phyloP scores from a whole-genome alignment of 169 alveolate genomes.

The Plasmodium gaboni region DNA sequence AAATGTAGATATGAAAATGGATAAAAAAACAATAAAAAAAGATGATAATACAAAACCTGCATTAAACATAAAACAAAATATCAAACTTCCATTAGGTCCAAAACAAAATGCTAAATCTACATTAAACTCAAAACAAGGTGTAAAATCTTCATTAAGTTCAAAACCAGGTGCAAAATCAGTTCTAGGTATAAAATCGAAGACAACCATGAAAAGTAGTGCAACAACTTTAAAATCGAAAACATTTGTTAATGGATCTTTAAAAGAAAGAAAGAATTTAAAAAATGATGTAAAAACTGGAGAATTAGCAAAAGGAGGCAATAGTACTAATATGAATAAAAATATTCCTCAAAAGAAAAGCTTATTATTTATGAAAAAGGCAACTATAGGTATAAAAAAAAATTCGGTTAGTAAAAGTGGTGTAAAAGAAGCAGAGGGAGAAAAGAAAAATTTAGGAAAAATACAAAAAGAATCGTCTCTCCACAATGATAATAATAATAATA shows the following conservation, averaged over 20 bases:
- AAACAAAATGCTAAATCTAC: constrained; percentile 11
- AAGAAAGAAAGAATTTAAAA: constrained; percentile 44
- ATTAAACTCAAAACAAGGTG: constrained; percentile 11
- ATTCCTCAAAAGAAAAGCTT: constrained; percentile 39
- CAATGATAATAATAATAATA: background rate
- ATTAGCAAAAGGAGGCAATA: constrained; percentile 19
- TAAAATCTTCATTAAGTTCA: constrained; percentile 8
- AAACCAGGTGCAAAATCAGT: constrained; percentile 31
- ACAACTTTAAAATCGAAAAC: constrained; percentile 23
- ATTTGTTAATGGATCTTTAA: constrained; percentile 4
- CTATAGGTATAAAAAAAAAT: constrained; percentile 27
- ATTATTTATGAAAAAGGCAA: constrained; percentile 27
- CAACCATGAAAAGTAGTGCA: constrained; percentile 34
- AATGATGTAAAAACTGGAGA: constrained; percentile 34
- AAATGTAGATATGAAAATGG: constrained; percentile 26
- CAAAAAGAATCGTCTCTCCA: constrained; percentile 6
- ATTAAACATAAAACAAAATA: constrained; percentile 10
- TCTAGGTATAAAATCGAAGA: constrained; percentile 16
- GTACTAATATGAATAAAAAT: constrained; percentile 6
- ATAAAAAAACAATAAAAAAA: constrained; percentile 26
- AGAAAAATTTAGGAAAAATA: constrained; percentile 43
- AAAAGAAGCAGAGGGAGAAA: constrained; percentile 38
- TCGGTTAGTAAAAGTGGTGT: constrained; percentile 31
- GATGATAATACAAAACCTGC: constrained; percentile 24
- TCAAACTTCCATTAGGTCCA: constrained; percentile 8